Evolutionary conservation across 768 basidiomycete species (phyloP).

Genomic region (Collybia sp.): DNA sequence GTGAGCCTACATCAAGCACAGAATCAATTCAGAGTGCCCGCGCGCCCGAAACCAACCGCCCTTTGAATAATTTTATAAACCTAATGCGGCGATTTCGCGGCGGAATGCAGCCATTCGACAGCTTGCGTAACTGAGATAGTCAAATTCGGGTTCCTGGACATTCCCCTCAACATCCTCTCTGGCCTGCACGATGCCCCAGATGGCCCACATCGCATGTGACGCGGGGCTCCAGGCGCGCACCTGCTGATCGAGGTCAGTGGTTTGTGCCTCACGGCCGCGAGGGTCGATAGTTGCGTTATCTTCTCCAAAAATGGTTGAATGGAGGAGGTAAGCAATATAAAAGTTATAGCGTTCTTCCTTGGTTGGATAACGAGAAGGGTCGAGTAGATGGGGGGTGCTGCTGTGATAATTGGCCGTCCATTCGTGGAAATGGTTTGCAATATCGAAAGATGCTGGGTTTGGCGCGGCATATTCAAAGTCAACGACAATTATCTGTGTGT

Average conservation of each 20-base stretch:
- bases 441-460: conserved; percentile 92
- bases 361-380: conserved; percentile 67
- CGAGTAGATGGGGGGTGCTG: conserved; percentile 61
- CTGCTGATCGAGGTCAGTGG: conserved; percentile 67
- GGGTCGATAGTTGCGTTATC: conserved; percentile 19
- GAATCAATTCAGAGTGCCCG: too few relatives aligned
- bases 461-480: conserved; percentile 97
- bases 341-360: conserved; percentile 72
- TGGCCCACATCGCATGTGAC: conserved; percentile 87
- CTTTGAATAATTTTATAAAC: too few relatives aligned
- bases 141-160: conserved; percentile 71
- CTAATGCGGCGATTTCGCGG: conserved; percentile 24
- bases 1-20: conserved; percentile 1
- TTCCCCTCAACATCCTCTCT: conserved; percentile 63
- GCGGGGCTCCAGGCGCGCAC: conserved; percentile 88
- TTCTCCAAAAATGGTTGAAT: conserved; percentile 32
- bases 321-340: conserved; percentile 76
- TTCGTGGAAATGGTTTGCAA: conserved; percentile 96
- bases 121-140: conserved; percentile 81
- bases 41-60: too few relatives aligned
- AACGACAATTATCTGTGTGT: conserved; percentile 86
- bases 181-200: conserved; percentile 94
- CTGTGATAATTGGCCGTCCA: conserved; percentile 93
- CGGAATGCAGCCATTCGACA: conserved; percentile 65
- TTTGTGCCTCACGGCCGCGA: conserved; percentile 35